Evolutionary conservation across 768 basidiomycete genomes (phyloP), one percentile per base, ranked within the genome.

Genomic region (Mycena latifolia): DNA sequence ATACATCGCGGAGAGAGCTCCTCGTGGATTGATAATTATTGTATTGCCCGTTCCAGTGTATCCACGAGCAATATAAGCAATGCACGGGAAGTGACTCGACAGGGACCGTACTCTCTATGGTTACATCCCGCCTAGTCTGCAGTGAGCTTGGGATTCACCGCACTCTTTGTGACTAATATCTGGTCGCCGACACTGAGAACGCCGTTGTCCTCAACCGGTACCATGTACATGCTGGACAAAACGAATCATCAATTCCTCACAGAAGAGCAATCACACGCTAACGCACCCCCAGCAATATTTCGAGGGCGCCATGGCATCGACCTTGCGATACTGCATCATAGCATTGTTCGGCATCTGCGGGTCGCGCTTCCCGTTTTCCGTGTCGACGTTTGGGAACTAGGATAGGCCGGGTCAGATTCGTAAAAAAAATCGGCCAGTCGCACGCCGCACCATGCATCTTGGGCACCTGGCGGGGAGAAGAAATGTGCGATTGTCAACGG

Each of bases 251-350:
- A 46, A 7, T 18, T 5, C 22, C 9, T 51, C 31, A 28, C n/a
- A 7, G 1, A 1, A 27, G 1, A 17, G 14, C 8, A 8, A 4
- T n/a, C 10, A 39, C 14, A 43, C 33, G 25, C 20, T 8, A 2
- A 46, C 65, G 22, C 24, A 70, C 69, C 69, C 69, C 20, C 66
- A 66, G 47, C 69, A 70, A 50, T 70, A 70, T 25, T 70, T 70
- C 0, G 65, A 35, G 18, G 64, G 64, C 15, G 50, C 57, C 0
- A 39, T 14, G 5, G 48, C 48, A 2, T 70, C 69, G 25, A 70
- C 69, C 46, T 61, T 62, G 17, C 69, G 69, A 20, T 70, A 70
- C 61, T 70, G 69, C 69, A 70, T 70, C 69, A 70, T 63, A 20
- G 69, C 69, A 18, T 70, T 66, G 17, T 69, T 69, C 0, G 68